Conservation (phyloP, 441 rosid species). For the Bruguiera hainesii region DNA sequence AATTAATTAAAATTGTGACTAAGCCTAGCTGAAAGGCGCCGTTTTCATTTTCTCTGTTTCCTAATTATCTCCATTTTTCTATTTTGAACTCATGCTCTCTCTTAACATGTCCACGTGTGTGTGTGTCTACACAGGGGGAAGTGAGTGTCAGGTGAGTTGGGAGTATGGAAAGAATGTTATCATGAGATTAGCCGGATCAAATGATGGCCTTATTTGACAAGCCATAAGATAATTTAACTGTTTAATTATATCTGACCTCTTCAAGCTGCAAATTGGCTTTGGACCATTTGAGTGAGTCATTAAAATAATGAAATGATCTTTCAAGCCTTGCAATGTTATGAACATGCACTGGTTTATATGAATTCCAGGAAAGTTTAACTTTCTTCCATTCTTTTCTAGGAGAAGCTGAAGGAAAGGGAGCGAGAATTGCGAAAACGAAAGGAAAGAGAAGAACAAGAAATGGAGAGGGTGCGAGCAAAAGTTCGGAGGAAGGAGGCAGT, state of each 20-base stretch:
- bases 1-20: too few species aligned
- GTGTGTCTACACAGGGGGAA: too few species aligned
- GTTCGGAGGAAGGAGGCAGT: conserved; percentile 87
- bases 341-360: too few species aligned
- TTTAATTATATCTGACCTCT: not conserved
- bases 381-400: conserved; percentile 38
- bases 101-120: too few species aligned
- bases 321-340: not conserved
- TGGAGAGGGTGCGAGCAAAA: conserved; percentile 88
- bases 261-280: not conserved
- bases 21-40: not conserved
- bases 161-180: not conserved
- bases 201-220: not conserved
- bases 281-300: not conserved
- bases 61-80: not conserved
- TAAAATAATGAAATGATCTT: not conserved
- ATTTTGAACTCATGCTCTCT: not conserved
- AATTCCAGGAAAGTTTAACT: not conserved
- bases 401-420: conserved; percentile 86
- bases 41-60: not conserved
- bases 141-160: not conserved
- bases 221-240: not conserved
- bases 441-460: conserved; percentile 95
- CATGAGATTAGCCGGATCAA: not conserved
- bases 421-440: conserved; percentile 86